Evolutionary conservation across 495 filamentous ascomycete genomes (phyloP).

Genomic region (Daldinia decipiens): DNA sequence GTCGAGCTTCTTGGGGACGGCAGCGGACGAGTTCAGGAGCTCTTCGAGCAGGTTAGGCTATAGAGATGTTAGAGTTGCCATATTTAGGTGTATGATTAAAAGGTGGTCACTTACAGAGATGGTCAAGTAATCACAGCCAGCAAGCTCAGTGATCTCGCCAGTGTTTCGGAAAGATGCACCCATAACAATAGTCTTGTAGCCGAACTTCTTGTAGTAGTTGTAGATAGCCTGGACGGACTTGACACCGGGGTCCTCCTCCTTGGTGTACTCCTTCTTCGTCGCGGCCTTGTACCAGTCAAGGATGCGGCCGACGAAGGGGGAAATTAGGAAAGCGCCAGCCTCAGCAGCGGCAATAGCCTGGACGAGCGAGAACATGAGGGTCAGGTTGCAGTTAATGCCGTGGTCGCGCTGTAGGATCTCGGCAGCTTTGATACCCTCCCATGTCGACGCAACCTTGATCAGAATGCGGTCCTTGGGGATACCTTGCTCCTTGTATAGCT

Average conservation of each 20-base stretch:
- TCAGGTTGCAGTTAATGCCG: conserved; percentile 97
- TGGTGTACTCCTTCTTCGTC: conserved; percentile 89
- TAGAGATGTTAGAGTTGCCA: conserved; percentile 17
- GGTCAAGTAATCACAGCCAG: conserved; percentile 98
- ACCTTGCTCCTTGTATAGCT: conserved; percentile 93
- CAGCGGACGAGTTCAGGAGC: conserved; percentile 78
- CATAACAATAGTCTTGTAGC: conserved; percentile 99
- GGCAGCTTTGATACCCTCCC: conserved; percentile 98
- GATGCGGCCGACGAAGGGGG: conserved; percentile 98
- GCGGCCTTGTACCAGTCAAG: conserved; percentile 99
- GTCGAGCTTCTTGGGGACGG: conserved; percentile 94
- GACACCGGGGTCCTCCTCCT: conserved; percentile 95
- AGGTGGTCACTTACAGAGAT: conserved; percentile 76
- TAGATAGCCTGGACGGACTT: conserved; percentile 94
- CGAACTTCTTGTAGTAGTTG: conserved; percentile 99
- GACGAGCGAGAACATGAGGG: conserved; percentile 95
- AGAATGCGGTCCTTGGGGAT: conserved; percentile 93
- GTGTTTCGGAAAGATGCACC: conserved; percentile 95
- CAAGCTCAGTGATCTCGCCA: conserved; percentile 97
- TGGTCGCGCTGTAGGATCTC: conserved; percentile 93
- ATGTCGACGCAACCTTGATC: conserved; percentile 89
- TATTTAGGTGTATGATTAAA: not conserved
- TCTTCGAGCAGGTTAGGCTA: conserved; percentile 94
- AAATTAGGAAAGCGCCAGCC: conserved; percentile 98
- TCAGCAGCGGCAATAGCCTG: conserved; percentile 98